Evolutionary conservation across 2,329 filamentous ascomycete species (phyloP).

Genomic region (Metarhizium album): DNA sequence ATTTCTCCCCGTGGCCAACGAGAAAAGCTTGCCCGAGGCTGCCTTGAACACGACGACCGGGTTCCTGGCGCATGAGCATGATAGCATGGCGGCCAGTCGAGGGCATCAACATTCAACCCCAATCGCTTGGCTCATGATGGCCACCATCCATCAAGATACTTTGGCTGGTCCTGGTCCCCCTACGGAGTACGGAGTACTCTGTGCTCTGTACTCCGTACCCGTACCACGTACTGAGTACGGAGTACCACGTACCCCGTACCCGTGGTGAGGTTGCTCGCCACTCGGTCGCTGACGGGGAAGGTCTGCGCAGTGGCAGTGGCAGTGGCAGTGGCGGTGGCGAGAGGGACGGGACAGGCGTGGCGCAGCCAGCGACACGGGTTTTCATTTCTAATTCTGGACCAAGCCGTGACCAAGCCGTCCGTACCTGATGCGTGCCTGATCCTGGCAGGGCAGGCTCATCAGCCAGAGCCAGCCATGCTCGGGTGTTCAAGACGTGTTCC

Average conservation of each 20-base stretch:
- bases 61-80: background rate
- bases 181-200: too few species aligned
- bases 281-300: background rate
- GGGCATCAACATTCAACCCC: background rate
- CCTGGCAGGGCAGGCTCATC: constrained; percentile 1
- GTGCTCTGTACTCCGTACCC: too few species aligned
- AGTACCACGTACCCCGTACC: too few species aligned
- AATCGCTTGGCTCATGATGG: background rate
- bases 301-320: background rate
- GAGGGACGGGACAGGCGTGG: constrained; percentile 17
- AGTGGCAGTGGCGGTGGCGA: constrained; percentile 3
- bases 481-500: background rate
- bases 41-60: background rate
- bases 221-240: too few species aligned
- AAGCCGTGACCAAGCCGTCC: constrained; percentile 1
- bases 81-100: background rate
- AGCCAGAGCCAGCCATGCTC: constrained; percentile 18
- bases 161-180: too few species aligned
- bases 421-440: background rate
- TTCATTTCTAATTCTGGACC: constrained; percentile 26
- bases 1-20: background rate
- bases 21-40: background rate
- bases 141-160: background rate
- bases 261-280: background rate
- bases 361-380: constrained; percentile 19